phyloP scores from a whole-genome alignment of 352 stramenopile species.

The Pythium aristosporum region DNA sequence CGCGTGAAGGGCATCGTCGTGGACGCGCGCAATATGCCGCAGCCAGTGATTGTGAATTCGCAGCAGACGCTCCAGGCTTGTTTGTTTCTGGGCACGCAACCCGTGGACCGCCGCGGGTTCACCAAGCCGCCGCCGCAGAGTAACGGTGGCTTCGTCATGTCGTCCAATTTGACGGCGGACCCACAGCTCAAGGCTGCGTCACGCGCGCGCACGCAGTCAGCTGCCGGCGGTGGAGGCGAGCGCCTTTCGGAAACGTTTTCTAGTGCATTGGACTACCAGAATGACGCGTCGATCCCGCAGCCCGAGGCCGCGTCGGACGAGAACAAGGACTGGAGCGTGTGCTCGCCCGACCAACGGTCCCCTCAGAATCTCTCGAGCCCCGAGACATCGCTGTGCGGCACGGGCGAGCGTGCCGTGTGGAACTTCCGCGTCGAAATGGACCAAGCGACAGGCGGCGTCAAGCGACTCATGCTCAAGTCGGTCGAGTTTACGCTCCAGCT shows the following conservation, averaged over 20 bases:
- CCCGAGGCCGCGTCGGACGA: slow-evolving; percentile 71
- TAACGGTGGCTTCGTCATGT: slow-evolving; percentile 83
- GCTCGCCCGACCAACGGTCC: slow-evolving; percentile 78
- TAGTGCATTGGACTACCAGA: slow-evolving; percentile 44
- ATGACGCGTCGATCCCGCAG: slow-evolving; percentile 57
- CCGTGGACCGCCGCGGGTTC: slow-evolving; percentile 80
- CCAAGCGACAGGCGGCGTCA: slow-evolving; percentile 50
- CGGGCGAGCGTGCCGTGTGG: slow-evolving; percentile 83
- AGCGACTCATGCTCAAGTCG: slow-evolving; percentile 83
- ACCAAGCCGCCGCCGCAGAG: slow-evolving; percentile 86
- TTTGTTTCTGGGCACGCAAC: slow-evolving; percentile 83
- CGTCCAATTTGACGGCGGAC: slow-evolving; percentile 50
- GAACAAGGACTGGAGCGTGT: slow-evolving; percentile 89
- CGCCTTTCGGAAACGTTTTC: slow-evolving; percentile 68
- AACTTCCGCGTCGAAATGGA: slow-evolving; percentile 90
- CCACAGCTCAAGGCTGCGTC: slow-evolving; percentile 45
- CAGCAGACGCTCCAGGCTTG: slow-evolving; percentile 86
- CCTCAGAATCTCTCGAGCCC: slow-evolving; percentile 61
- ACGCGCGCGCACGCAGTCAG: slow-evolving; percentile 47
- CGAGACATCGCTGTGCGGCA: slow-evolving; percentile 75
- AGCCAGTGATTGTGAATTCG: slow-evolving; percentile 85
- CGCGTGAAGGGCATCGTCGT: slow-evolving; percentile 87
- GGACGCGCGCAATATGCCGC: slow-evolving; percentile 83
- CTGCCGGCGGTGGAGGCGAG: slow-evolving; percentile 44
- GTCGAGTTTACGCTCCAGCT: slow-evolving; percentile 89